Evolutionary conservation across 1,284 basidiomycete species (phyloP).

Genomic region (Microbotryum silenes-acaulis): DNA sequence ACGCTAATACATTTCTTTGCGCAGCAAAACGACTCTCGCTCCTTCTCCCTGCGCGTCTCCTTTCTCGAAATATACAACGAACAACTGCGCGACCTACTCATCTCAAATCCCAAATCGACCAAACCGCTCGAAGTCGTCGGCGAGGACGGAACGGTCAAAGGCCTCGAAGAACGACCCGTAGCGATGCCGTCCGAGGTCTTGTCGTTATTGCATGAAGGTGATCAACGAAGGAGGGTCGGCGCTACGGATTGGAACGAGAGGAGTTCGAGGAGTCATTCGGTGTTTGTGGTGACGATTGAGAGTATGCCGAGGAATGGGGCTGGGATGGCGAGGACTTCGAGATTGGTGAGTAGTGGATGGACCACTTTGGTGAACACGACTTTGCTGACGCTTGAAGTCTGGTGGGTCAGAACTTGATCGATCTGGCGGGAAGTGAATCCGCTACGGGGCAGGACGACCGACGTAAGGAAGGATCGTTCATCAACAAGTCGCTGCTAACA

Average conservation of each 20-base stretch:
- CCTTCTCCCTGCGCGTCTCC: constrained; percentile 48
- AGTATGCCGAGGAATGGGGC: constrained; percentile 16
- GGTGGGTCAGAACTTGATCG: constrained; percentile 46
- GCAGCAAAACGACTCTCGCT: constrained; percentile 38
- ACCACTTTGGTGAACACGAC: not conserved
- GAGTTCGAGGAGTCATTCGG: constrained; percentile 48
- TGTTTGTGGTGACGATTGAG: constrained; percentile 48
- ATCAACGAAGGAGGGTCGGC: constrained; percentile 47
- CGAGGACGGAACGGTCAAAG: constrained; percentile 32
- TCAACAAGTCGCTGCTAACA: constrained; percentile 47
- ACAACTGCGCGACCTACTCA: constrained; percentile 48
- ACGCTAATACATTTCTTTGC: not conserved
- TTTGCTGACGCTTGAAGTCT: not conserved
- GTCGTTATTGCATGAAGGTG: constrained; percentile 46
- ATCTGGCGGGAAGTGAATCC: constrained; percentile 52
- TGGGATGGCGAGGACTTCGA: constrained; percentile 15
- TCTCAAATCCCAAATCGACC: constrained; percentile 16
- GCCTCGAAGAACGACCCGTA: constrained; percentile 49
- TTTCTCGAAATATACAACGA: constrained; percentile 57
- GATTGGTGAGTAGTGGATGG: constrained; percentile 10
- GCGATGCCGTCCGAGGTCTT: constrained; percentile 47
- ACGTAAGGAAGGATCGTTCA: constrained; percentile 51
- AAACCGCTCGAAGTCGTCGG: constrained; percentile 36
- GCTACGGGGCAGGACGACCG: constrained; percentile 49
- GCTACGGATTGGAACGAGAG: constrained; percentile 54